Evolutionary conservation across 257 asterid genomes (phyloP), one percentile per base, ranked within the genome.

Genomic region (Nicotiana obtusifolia): DNA sequence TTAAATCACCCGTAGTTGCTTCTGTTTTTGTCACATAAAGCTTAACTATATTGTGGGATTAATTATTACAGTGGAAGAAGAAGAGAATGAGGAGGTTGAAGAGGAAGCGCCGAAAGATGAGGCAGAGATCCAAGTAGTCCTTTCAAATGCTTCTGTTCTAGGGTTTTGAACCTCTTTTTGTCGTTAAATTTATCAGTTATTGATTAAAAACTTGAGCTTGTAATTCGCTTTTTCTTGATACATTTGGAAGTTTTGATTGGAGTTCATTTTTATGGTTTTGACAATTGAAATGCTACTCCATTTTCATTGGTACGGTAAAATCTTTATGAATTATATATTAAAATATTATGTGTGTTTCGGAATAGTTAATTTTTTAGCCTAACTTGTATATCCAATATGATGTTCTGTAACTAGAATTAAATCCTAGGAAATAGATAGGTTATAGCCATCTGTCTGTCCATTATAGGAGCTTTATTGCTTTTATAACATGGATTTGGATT

Each of bases 31-130:
- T 30, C 22, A 0, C 47, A 41, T 8, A 41, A 41, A 41, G 49
- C 49, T 41, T 41, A 16, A 66, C 17, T 15, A 16, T 6, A 30
- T 30, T 65, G 73, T 65, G 73, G 37, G 47, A 30, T 66, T 1
- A 17, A 17, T 15, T 54, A 14, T 31, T 31, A 66, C 24, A 66
- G 76, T 66, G 76, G 76, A 66, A 66, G 76, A 66, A 31, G 76
- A 66, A 66, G 76, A 31, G 52, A 17, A 66, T 66, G 76, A 66
- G 76, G 52, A 66, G 76, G 76, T 66, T 66, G 52, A 66, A 66
- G 26, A 66, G 76, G 76, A 66, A 66, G 52, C 26, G 76, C 76
- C 2, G 52, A 66, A 66, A 66, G 76, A 66, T 66, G 76, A 66
- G 76, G 13, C 76, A 66, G 41, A 17, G 52, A 31, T 66, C 75